These are phyloP conservation scores for Brassica balearica DNA, from an alignment of 441 rosid species.

Conservation along the genomic window DNA sequence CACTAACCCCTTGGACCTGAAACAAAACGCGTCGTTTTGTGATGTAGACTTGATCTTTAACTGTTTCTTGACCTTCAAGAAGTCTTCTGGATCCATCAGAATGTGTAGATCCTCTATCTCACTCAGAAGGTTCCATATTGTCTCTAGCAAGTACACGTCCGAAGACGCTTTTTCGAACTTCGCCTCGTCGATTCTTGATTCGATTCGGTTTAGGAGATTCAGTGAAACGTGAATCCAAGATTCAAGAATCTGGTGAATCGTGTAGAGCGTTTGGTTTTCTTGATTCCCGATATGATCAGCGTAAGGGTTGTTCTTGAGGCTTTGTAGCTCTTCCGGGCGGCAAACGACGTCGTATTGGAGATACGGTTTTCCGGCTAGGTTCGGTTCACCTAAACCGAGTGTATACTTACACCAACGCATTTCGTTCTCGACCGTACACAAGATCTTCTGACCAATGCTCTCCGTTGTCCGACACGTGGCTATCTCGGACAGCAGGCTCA, in stretches of 20 bases:
- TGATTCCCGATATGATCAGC: constrained; percentile 1
- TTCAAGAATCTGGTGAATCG: constrained; percentile 69
- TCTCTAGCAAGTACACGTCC: constrained; percentile 64
- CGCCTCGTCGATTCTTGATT: constrained; percentile 49
- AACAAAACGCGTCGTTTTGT: constrained; percentile 69
- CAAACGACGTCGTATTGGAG: constrained; percentile 80
- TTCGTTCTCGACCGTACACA: constrained; percentile 70
- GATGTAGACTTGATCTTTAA: constrained; percentile 46
- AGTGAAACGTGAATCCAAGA: constrained; percentile 69
- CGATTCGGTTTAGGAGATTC: constrained; percentile 52
- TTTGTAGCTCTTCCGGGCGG: constrained; percentile 61
- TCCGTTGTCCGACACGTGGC: constrained; percentile 71
- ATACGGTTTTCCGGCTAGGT: constrained; percentile 72
- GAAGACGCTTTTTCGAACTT: constrained; percentile 55
- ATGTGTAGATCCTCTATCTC: constrained; percentile 74
- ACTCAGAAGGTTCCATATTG: constrained; percentile 70
- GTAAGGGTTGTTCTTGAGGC: constrained; percentile 10
- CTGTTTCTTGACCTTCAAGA: constrained; percentile 67
- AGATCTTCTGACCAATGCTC: constrained; percentile 65
- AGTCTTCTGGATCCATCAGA: constrained; percentile 34
- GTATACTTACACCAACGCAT: constrained; percentile 79
- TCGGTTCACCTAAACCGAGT: constrained; percentile 85
- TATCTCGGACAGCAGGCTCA: constrained; percentile 73
- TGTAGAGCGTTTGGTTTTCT: constrained; percentile 3
- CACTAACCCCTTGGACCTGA: constrained; percentile 68